phyloP scores from a whole-genome alignment of 148 eudicot species.

The Fallopia convolvulus region DNA sequence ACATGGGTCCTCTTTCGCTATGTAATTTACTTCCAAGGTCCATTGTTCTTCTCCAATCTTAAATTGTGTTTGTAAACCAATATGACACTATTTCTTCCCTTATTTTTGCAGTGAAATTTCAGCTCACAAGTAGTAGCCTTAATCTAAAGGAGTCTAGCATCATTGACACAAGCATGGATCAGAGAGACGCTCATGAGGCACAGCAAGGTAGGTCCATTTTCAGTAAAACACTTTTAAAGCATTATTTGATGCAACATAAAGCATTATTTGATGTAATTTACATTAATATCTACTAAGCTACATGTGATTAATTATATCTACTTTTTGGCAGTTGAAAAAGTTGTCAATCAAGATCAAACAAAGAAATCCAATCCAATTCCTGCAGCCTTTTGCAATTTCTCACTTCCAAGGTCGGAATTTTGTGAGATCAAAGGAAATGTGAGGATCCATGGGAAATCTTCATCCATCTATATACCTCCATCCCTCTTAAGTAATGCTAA shows the following conservation, averaged over 20 bases:
- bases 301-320: background rate
- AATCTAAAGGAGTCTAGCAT: background rate
- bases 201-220: background rate
- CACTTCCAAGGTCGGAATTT: constrained; percentile 36
- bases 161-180: background rate
- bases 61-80: background rate
- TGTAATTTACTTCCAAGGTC: constrained; percentile 16
- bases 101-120: constrained; percentile 14
- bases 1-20: constrained; percentile 15
- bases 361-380: background rate
- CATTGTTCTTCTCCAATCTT: background rate
- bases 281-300: background rate
- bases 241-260: too few relatives aligned
- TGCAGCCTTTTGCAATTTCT: constrained; percentile 31
- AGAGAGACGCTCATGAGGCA: background rate
- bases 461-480: constrained; percentile 33
- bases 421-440: constrained; percentile 44
- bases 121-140: background rate
- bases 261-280: too few relatives aligned
- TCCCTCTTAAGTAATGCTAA: background rate
- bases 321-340: background rate
- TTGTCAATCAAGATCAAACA: background rate
- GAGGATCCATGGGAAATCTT: constrained; percentile 46
- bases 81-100: background rate
- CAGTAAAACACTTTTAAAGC: background rate